phyloP scores from a whole-genome alignment of 2,329 filamentous ascomycete genomes.

The Beauveria sp. region DNA sequence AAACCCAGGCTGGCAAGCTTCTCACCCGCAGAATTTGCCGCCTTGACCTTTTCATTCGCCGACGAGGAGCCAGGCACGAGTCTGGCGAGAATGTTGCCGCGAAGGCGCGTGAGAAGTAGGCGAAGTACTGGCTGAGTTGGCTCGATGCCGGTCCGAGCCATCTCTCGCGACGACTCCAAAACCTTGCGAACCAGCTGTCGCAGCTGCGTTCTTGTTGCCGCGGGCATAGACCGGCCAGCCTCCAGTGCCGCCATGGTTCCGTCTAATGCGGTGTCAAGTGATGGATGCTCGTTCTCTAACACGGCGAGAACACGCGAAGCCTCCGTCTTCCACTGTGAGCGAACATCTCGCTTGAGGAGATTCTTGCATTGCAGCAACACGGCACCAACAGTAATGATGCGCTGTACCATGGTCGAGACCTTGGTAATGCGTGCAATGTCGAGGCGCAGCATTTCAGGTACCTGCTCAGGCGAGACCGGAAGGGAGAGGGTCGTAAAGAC shows the following conservation, averaged over 20 bases:
- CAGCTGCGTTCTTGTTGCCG: slow-evolving; percentile 52
- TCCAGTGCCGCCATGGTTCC: slow-evolving; percentile 57
- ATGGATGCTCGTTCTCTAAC: slow-evolving; percentile 49
- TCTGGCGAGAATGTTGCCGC: slow-evolving; percentile 57
- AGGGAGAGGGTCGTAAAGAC: slow-evolving; percentile 66
- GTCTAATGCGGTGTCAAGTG: slow-evolving; percentile 46
- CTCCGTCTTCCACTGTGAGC: slow-evolving; percentile 69
- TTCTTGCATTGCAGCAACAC: slow-evolving; percentile 77
- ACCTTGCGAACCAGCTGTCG: slow-evolving; percentile 51
- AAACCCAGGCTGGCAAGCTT: slow-evolving; percentile 62
- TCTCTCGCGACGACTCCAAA: slow-evolving; percentile 41
- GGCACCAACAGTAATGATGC: slow-evolving; percentile 65
- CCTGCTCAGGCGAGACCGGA: slow-evolving; percentile 42
- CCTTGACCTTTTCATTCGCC: slow-evolving; percentile 62
- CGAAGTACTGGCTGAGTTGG: slow-evolving; percentile 52
- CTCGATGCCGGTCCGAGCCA: slow-evolving; percentile 32
- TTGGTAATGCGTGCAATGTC: slow-evolving; percentile 55
- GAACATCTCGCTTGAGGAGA: slow-evolving; percentile 71
- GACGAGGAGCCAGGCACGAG: slow-evolving; percentile 60
- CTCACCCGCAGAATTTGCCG: slow-evolving; percentile 61
- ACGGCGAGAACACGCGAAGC: slow-evolving; percentile 63
- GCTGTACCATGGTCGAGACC: slow-evolving; percentile 32
- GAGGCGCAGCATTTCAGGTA: slow-evolving; percentile 68
- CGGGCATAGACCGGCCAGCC: slow-evolving; percentile 55
- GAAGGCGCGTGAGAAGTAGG: slow-evolving; percentile 59